Conservation (phyloP, 2,329 filamentous ascomycete species). For the Fusarium compactum region DNA sequence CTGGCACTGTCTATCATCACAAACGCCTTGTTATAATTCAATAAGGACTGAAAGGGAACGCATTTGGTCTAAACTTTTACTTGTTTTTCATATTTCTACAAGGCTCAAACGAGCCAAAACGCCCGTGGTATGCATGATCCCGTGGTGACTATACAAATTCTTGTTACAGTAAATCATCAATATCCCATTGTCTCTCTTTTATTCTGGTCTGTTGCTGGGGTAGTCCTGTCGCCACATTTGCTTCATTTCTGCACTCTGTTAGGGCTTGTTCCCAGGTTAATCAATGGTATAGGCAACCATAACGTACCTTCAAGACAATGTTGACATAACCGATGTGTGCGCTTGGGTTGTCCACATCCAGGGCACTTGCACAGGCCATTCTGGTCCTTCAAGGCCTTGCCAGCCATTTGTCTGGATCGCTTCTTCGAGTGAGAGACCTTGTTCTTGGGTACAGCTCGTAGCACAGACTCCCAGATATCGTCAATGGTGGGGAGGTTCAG, state of each 20-base stretch:
- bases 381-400: constrained; percentile 93
- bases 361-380: constrained; percentile 89
- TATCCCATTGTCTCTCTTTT: constrained; percentile 32
- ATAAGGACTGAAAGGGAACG: neutral
- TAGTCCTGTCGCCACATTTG: constrained; percentile 58
- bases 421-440: constrained; percentile 98
- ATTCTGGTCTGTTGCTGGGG: constrained; percentile 51
- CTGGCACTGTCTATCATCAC: neutral
- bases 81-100: constrained; percentile 48
- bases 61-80: constrained; percentile 3
- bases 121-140: constrained; percentile 52
- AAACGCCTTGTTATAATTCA: neutral
- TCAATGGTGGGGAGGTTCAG: constrained; percentile 69
- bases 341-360: constrained; percentile 87
- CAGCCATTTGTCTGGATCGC: constrained; percentile 91
- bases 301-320: constrained; percentile 82
- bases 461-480: constrained; percentile 91
- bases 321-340: constrained; percentile 88
- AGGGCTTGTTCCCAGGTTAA: constrained; percentile 19
- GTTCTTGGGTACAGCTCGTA: constrained; percentile 96
- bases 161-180: constrained; percentile 47
- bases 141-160: constrained; percentile 49
- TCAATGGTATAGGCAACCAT: neutral
- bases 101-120: constrained; percentile 50
- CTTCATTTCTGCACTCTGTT: constrained; percentile 57